Evolutionary conservation across 768 basidiomycete genomes (phyloP), one percentile per base, ranked within the genome.

Genomic region (Trametes cinnabarina): DNA sequence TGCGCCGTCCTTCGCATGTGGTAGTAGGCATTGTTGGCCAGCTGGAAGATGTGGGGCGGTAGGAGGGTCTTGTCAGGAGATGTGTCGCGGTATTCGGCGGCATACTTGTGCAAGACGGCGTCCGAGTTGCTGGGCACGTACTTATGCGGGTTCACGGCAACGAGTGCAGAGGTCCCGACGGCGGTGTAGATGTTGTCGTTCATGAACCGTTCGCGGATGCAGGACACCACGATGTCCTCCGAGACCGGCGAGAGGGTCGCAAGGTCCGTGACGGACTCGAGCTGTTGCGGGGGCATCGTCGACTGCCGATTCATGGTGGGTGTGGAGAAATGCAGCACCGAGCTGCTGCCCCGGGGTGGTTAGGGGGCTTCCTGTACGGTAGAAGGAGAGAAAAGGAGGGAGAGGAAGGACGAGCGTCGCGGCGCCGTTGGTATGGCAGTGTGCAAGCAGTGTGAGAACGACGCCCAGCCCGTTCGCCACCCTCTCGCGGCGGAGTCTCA

Each of bases 141-240:
- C 72, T 95, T 94, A 78, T 95, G 90, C 0, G 95, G 94, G 72
- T 98, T 98, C 65, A 98, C 79, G 28, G 90, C 90, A 61, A 98
- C 86, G 63, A 97, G 76, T 8, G 80, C 79, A 26, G 85, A 85
- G 5, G 88, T 76, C 47, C 90, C 88, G 62, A 93, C 68, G 65
- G 65, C 76, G 46, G 92, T 92, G 75, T 94, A 94, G 64, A 92
- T 86, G 63, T 75, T 80, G 76, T 94, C 92, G 2, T 84, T 75
- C 82, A 92, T 86, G 74, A 94, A 94, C 15, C 92, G 82, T 69
- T 94, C 92, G 30, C 92, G 86, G 60, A 95, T 81, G 65, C 88
- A 88, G 60, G 89, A 82, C 57, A 92, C 89, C 70, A 94, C 84
- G 70, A 86, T 79, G 71, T 94, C 92, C 77, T 94, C 92, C 12